phyloP scores from a whole-genome alignment of 176 grass and related monocot species.

The Chrysopogon serrulatus region DNA sequence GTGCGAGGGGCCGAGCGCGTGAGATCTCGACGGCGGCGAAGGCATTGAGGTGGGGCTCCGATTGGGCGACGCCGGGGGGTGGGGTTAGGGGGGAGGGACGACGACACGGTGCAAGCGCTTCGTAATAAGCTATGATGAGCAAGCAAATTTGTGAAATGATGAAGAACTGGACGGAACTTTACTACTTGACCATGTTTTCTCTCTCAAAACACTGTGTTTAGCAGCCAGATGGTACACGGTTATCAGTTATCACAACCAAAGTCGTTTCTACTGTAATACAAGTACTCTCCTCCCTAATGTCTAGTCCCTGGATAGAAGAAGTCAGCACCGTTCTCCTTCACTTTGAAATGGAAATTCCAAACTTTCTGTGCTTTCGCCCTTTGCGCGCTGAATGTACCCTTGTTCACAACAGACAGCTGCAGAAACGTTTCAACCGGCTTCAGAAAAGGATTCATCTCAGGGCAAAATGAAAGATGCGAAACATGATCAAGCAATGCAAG shows the following conservation, averaged over 20 bases:
- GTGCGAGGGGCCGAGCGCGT: background rate
- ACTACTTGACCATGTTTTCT: no score
- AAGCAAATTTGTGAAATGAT: no score
- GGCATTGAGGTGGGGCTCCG: no score
- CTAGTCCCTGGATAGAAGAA: slow-evolving; percentile 90
- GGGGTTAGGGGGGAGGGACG: no score
- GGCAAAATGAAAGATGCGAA: background rate
- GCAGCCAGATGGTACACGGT: no score
- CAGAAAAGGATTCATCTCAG: background rate
- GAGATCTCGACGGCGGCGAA: background rate
- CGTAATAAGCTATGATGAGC: no score
- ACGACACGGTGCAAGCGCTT: slow-evolving; percentile 8
- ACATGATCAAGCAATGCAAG: background rate
- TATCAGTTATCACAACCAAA: background rate
- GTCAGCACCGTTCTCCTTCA: slow-evolving; percentile 69
- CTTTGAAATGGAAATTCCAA: slow-evolving; percentile 87
- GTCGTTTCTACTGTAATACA: background rate
- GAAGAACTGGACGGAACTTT: no score
- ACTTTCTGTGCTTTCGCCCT: slow-evolving; percentile 39
- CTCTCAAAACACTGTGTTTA: no score
- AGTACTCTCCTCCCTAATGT: no score
- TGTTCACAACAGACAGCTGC: slow-evolving; percentile 70
- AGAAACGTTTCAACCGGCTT: slow-evolving; percentile 17
- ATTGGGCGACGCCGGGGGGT: no score
- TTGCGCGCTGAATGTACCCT: slow-evolving; percentile 24